phyloP scores from a whole-genome alignment of 192 early-diverging fungal species.

The Rhizophlyctis rosea region DNA sequence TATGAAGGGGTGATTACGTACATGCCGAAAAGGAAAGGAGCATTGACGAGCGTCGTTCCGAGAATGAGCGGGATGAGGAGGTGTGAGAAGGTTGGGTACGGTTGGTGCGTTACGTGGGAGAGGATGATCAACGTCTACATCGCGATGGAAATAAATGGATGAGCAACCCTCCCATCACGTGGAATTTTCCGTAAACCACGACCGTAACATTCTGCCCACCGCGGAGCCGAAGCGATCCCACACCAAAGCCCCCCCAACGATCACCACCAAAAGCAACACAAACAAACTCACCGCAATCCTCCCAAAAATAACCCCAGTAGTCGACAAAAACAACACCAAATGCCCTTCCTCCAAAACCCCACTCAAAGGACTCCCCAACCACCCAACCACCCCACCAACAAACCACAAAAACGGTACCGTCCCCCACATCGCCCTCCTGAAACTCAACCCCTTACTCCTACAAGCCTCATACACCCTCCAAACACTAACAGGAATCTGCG shows the following conservation, averaged over 20 bases:
- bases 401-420: constrained; percentile 17
- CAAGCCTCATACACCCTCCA: constrained; percentile 24
- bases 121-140: constrained; percentile 77
- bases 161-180: too few species aligned
- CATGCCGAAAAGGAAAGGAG: constrained; percentile 52
- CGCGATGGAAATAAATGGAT: neutral
- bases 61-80: constrained; percentile 70
- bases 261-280: neutral
- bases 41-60: constrained; percentile 66
- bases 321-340: constrained; percentile 23
- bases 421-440: constrained; percentile 18
- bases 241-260: neutral
- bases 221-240: neutral
- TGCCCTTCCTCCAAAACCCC: constrained; percentile 15
- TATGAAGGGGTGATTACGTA: constrained; percentile 27
- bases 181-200: too few species aligned
- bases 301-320: constrained; percentile 28
- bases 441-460: constrained; percentile 7
- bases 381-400: constrained; percentile 5
- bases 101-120: constrained; percentile 79
- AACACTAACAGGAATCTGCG: constrained; percentile 51
- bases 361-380: constrained; percentile 16
- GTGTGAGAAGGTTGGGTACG: constrained; percentile 80
- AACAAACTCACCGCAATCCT: constrained; percentile 26
- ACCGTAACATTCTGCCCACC: neutral